A percentile compares a stretch with the other conserved stretches of the same genome.
These are phyloP conservation scores for Gnomoniopsis smithogilvyi DNA, from an alignment of 2,329 filamentous ascomycete species.

Conservation along the genomic window DNA sequence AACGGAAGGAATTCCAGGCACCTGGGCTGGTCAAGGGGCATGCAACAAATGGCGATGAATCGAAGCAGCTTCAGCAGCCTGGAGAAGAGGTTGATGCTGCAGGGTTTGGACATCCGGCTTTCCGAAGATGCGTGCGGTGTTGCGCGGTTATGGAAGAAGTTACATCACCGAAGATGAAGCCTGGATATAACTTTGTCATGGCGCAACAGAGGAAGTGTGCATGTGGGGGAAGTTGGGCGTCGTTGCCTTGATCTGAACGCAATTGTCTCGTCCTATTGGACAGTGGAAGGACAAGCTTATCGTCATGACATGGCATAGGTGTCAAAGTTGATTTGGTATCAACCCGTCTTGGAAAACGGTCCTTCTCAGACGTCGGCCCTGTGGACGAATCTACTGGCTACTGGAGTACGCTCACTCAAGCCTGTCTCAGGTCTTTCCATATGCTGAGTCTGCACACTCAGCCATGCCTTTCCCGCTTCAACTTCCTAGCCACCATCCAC, in stretches of 20 bases:
- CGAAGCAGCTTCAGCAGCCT: constrained; percentile 5
- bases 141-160: constrained; percentile 64
- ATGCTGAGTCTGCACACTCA: too few species aligned
- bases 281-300: background rate
- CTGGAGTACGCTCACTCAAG: too few species aligned
- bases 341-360: background rate
- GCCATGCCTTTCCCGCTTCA: too few species aligned
- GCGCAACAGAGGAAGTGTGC: constrained; percentile 53
- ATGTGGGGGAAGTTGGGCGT: constrained; percentile 52
- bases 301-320: background rate
- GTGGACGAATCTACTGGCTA: too few species aligned
- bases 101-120: constrained; percentile 23
- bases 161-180: constrained; percentile 32
- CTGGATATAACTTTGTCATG: constrained; percentile 52
- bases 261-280: constrained; percentile 8
- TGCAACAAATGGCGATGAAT: background rate
- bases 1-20: constrained; percentile 56
- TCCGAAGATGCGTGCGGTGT: constrained; percentile 57
- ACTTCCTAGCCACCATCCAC: too few species aligned
- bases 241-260: constrained; percentile 36
- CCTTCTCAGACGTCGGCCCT: too few species aligned
- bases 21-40: constrained; percentile 32
- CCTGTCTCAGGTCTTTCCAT: too few species aligned
- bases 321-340: background rate
- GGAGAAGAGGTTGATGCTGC: constrained; percentile 38